Percentiles rank a stretch among this genome's conserved stretches.
Conservation (phyloP, 176 grass and related monocot genomes). For the Areca catechu region DNA sequence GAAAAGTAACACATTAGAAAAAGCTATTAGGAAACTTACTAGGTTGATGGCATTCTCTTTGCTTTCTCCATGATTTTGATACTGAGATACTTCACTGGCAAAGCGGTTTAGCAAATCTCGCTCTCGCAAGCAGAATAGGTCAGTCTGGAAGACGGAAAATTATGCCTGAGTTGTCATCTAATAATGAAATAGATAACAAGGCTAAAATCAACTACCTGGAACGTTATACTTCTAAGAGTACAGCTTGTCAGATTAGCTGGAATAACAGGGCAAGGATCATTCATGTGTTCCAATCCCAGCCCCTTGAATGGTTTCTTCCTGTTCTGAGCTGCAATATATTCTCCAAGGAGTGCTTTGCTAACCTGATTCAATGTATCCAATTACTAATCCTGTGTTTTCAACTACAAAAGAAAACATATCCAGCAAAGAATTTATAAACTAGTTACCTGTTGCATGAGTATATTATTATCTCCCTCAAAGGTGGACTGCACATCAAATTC, state of each 20-base stretch:
- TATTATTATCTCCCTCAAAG: conserved; percentile 93
- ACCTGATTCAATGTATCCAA: conserved; percentile 47
- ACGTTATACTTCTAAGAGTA: conserved; percentile 52
- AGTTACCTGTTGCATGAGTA: conserved; percentile 89
- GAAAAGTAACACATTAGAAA: too few relatives aligned
- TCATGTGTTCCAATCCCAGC: conserved; percentile 80
- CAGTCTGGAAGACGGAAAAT: conserved; percentile 30
- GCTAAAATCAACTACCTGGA: conserved; percentile 57
- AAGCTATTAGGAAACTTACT: conserved; percentile 25
- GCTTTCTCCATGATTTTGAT: conserved; percentile 55
- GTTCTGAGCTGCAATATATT: conserved; percentile 52
- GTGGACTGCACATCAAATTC: conserved; percentile 98
- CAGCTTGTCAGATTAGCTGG: conserved; percentile 57
- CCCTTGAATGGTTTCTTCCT: conserved; percentile 63
- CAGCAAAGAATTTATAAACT: conserved; percentile 10
- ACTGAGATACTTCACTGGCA: conserved; percentile 45
- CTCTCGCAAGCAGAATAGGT: conserved; percentile 86
- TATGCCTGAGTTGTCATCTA: too few relatives aligned
- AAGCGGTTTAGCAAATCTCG: conserved; percentile 65
- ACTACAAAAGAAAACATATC: not conserved
- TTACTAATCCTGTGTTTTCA: conserved; percentile 7
- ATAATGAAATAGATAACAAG: too few relatives aligned
- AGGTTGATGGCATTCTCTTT: conserved; percentile 75
- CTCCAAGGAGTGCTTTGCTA: conserved; percentile 85
- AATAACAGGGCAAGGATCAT: conserved; percentile 64